Evolutionary conservation across 331 rosid species (phyloP), one percentile per base, ranked within the genome.

Genomic region (Rosa hybrid): DNA sequence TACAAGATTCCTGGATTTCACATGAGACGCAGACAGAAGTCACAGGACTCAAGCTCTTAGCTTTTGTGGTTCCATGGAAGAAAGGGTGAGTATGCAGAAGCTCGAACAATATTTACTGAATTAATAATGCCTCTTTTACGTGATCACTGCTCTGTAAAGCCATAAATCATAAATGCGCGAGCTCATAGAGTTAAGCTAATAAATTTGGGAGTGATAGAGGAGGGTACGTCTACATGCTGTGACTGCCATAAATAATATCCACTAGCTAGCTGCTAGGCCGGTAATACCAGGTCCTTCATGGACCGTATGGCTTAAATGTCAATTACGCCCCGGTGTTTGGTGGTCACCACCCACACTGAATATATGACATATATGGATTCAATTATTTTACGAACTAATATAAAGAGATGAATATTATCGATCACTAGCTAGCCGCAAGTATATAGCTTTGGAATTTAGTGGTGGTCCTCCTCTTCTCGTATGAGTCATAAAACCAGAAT

Each of bases 41-140:
- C 96, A 89, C 91, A 89, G 86, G 91, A 85, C 77, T 81, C 74
- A 63, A 77, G 84, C 82, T 56, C 56, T 68, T 62, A 21, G 48
- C 76, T 75, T 49, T 30, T 71, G 56, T 78, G 83, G 81, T 90
- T 81, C 81, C 79, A 81, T 51, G 81, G 84, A 65, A 77, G 76
- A 84, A 54, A 23, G 65, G 84, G 73, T 68, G 73, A 18, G 30
- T 7, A 53, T 41, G 16, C 27, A 14, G 78, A 56, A 63, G 71
- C 34, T 39, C 77, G 80, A 77, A 34, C 45, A 14, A 65, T 34
- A 65, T 72, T 82, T 87, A 83, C 84, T 72, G 79, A 78, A 81
- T 78, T 79, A 21, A 53, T 60, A 83, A 86, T 72, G 64, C 50
- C 23, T 64, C 17, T 77, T 77, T n/a, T 63, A 64, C 80, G 80